Evolutionary conservation across 805 yeast species (phyloP), one percentile per base, ranked within the genome.

Genomic region (Starmerella floris): DNA sequence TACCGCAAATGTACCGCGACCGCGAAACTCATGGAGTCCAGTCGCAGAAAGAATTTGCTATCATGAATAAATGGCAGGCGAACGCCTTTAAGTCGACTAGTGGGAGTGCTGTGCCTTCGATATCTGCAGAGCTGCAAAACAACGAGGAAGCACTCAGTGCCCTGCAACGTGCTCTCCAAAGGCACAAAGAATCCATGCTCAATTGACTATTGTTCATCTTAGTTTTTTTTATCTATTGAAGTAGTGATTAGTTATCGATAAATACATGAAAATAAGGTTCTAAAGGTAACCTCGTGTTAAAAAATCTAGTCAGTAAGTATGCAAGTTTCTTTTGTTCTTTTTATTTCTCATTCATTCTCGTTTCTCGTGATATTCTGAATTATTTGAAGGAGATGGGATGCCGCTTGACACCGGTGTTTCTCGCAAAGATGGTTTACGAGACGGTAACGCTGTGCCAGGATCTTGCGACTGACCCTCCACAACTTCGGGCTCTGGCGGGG

Each of bases 401-500:
- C n/a, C n/a, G n/a, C n/a, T n/a, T n/a, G n/a, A n/a, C n/a, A n/a
- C n/a, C n/a, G 28, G 28, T 13, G 28, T 9, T 25, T 13, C 28
- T 25, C 13, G 8, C 11, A 30, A 30, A 5, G 32, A 30, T 6
- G 32, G 32, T 30, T 30, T 30, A 9, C 32, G 32, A n/a, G 32
- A 30, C 15, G 32, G 32, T 31, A 19, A 5, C 28, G 42, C 13
- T 9, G 19, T 40, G 34, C 11, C 38, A 17, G 35, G 9, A 15
- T 5, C 30, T 32, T 37, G 32, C 15, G 34, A 39, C 11, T 34
- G 34, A 22, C 37, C 33, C 4, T n/a, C 30, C 5, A 30, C n/a
- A 4, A 33, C 22, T 9, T 41, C 50, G 10, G 52, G 39, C 5
- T 50, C 37, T 10, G 66, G 65, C 2, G 64, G 59, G n/a, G 57